Evolutionary conservation across 1,139 yeast genomes (phyloP), one percentile per base, ranked within the genome.

Genomic region (Kazachstania sp.): DNA sequence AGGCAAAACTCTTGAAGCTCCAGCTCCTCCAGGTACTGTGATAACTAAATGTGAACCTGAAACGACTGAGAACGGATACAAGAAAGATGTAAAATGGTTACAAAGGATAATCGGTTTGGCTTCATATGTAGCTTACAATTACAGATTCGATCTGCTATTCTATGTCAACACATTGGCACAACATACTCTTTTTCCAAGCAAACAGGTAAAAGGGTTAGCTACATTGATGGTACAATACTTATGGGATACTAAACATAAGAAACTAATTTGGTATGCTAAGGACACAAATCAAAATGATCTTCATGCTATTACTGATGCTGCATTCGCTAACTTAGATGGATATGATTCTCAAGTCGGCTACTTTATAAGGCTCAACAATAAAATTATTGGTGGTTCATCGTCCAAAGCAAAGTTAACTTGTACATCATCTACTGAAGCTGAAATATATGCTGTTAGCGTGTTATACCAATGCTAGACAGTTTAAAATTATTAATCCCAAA

Each of bases 121-220:
- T 29, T 51, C 52, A n/a, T 49, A 50, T 40, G 49, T 51, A 7
- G 51, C 43, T 37, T 30, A 13, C 15, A 30, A 30, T 9, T 30
- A 13, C 4, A 12, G 15, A n/a, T 30, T 42, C 28, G 51, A 49
- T 16, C 23, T 43, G 7, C 26, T 47, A 8, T 49, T 37, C 44
- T 45, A 45, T 28, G 43, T 49, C 7, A 49, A 49, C 35, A 40
- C 42, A 3, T 34, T 49, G n/a, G 49, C 49, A 12, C 46, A 45
- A 46, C 51, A 43, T 28, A 43, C 42, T 28, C 26, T 35, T 2
- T 44, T n/a, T 19, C 43, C 46, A 15, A 37, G 35, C 19, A 18
- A 39, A 19, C 26, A 38, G 13, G 47, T 44, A 2, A 39, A 16
- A 36, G 7, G 19, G 11, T 18, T 44, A 20, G 35, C 47, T 2